Conservation (phyloP, 768 basidiomycete genomes). For the Suillus weaverae region DNA sequence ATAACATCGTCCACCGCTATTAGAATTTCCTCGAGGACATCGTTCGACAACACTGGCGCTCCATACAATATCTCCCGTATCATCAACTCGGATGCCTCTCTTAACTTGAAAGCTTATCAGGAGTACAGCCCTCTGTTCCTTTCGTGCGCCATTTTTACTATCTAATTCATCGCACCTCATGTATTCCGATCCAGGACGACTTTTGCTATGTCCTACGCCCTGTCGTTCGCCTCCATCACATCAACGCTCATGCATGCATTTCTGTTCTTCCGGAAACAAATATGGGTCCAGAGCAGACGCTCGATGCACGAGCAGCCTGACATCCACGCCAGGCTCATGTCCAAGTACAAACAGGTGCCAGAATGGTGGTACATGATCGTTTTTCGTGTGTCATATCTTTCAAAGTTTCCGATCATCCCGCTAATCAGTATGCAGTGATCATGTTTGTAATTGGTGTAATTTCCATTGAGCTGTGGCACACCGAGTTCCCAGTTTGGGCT, state of each 20-base stretch:
- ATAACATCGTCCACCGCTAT: slow-evolving; percentile 1
- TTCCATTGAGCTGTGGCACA: slow-evolving; percentile 38
- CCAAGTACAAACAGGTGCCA: slow-evolving; percentile 44
- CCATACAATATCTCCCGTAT: slow-evolving; percentile 60
- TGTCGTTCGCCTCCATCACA: slow-evolving; percentile 83
- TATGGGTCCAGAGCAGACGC: slow-evolving; percentile 68
- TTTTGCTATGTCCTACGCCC: slow-evolving; percentile 76
- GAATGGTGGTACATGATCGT: slow-evolving; percentile 53
- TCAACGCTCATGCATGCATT: slow-evolving; percentile 71
- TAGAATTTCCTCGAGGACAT: slow-evolving; percentile 60
- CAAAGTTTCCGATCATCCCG: slow-evolving; percentile 3
- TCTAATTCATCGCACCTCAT: slow-evolving; percentile 19
- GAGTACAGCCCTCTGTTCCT: slow-evolving; percentile 64
- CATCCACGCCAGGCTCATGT: slow-evolving; percentile 52
- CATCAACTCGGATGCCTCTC: slow-evolving; percentile 50
- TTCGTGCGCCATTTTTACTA: slow-evolving; percentile 35
- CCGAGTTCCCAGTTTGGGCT: slow-evolving; percentile 43
- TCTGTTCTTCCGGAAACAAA: slow-evolving; percentile 78
- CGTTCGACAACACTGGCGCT: slow-evolving; percentile 63
- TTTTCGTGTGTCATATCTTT: slow-evolving; percentile 30
- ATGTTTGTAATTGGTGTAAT: slow-evolving; percentile 38
- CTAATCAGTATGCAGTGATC: slow-evolving; percentile 16
- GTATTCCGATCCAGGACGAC: slow-evolving; percentile 40
- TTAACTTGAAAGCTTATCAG: slow-evolving; percentile 56
- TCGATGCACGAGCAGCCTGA: slow-evolving; percentile 80